Evolutionary conservation across 257 asterid genomes (phyloP).

Genomic region (Cynanchum wilfordii): DNA sequence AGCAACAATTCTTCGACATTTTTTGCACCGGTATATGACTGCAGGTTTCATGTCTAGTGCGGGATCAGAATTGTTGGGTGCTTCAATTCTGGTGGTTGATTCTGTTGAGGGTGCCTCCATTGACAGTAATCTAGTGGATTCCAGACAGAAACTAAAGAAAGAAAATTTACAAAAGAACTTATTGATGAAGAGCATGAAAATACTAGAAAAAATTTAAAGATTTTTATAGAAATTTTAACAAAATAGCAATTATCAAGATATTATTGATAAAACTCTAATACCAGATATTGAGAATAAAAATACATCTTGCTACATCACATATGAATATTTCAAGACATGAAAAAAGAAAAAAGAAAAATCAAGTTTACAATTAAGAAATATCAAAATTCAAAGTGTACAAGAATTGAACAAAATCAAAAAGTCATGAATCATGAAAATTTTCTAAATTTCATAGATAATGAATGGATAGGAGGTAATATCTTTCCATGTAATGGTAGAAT

Average conservation of each 20-base stretch:
- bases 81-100: constrained; percentile 16
- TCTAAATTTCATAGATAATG: background rate
- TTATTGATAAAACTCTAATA: too few species aligned
- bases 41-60: constrained; percentile 39
- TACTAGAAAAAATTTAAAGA: too few species aligned
- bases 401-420: background rate
- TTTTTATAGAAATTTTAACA: too few species aligned
- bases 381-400: background rate
- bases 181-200: too few species aligned
- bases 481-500: background rate
- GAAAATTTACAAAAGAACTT: background rate
- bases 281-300: too few species aligned
- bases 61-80: constrained; percentile 15
- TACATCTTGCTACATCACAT: too few species aligned
- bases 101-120: constrained; percentile 1
- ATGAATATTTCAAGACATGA: background rate
- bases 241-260: too few species aligned
- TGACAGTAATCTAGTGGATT: background rate
- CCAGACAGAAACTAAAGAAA: background rate
- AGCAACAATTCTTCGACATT: constrained; percentile 88
- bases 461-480: background rate
- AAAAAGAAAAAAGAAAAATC: background rate
- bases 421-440: background rate
- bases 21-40: constrained; percentile 81
- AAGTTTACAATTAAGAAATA: background rate